phyloP scores from a whole-genome alignment of 495 filamentous ascomycete species.

The Neurospora sp. region DNA sequence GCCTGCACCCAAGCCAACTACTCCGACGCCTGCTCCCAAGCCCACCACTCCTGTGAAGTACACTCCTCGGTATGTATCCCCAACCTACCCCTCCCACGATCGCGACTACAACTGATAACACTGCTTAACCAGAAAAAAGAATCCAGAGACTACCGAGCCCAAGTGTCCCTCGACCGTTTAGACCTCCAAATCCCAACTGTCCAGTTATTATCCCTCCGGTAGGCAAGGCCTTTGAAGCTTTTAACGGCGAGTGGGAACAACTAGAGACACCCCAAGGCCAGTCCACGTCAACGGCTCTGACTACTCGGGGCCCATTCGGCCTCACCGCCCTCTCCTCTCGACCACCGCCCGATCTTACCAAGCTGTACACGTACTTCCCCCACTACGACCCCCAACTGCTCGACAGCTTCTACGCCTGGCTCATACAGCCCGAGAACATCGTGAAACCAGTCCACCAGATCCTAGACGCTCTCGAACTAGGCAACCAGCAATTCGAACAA shows the following conservation, averaged over 20 bases:
- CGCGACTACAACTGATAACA: not conserved
- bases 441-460: not conserved
- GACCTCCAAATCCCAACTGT: not conserved
- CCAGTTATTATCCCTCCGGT: not conserved
- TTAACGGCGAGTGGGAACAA: not conserved
- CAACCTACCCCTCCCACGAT: not conserved
- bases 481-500: not conserved
- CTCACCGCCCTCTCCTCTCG: not conserved
- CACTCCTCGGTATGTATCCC: not conserved
- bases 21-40: not conserved
- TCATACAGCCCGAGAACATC: not conserved
- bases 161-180: not conserved
- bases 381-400: not conserved
- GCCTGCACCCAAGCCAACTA: not conserved
- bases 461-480: not conserved
- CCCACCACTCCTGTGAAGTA: not conserved
- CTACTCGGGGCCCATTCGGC: not conserved
- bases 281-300: not conserved
- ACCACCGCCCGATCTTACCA: not conserved
- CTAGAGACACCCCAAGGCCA: not conserved
- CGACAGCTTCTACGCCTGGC: not conserved
- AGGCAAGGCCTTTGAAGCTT: not conserved
- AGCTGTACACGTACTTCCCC: not conserved
- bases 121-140: not conserved
- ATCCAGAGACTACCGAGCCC: not conserved